Base-by-base conservation (phyloP, 106 monocot genomes). In the Acorus gramineus region DNA sequence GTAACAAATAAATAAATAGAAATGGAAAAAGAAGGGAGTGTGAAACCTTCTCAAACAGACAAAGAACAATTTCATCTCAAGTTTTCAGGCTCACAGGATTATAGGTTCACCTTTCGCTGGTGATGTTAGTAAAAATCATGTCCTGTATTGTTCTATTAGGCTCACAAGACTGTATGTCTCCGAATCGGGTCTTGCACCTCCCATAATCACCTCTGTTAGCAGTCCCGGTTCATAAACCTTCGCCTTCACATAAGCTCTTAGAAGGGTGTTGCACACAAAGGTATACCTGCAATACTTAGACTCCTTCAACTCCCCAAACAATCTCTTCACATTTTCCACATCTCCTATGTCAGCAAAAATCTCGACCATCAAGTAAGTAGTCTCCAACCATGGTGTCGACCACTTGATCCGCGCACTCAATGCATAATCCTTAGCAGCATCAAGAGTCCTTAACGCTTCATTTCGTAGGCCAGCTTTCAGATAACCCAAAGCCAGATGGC, bases 311-410 rank as follows among this genome's bases (percentile, higher is more conserved):
- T 88, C 91, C 61, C 71, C 66, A 66, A 87, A 88, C 4, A 81
- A 67, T 46, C 47, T 81, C 43, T 81, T 98, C 6, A 73, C 84
- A 56, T 72, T 83, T 58, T 75, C 79, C 49, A 92, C 54, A 47
- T 91, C 82, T 46, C 91, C 96, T 10, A 79, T 65, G 13, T 83
- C 70, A 9, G 85, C 81, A 73, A 98, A 83, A 44, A 14, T 69
- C 57, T 88, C 91, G 12, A 85, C 14, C 8, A 92, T 59, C 83
- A 75, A 77, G 50, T 77, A 68, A 44, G 85, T 85, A 8, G 79
- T 88, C 69, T 98, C 96, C 72, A 92, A 61, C 91, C 96, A 98
- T 4, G 96, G 96, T 50, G 65, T 77, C 28, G 96, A 98, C 79
- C 74, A 80, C 60, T 81, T 78, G 4, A 98, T 81, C 66, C 71